phyloP scores from a whole-genome alignment of 305 asterid genomes.

The Fraxinus ornus region DNA sequence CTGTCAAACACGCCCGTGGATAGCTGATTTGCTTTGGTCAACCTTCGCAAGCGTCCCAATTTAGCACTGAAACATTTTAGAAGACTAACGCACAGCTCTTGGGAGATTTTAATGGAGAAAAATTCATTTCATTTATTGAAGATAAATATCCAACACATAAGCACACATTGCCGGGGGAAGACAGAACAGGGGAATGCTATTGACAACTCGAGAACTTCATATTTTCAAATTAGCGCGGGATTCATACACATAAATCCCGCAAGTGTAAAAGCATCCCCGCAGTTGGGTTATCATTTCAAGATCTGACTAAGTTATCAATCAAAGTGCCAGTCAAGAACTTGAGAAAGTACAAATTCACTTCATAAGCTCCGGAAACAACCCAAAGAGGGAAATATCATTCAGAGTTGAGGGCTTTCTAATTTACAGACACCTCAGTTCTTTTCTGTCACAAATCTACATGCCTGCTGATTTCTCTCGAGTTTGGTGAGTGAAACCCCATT shows the following conservation, averaged over 20 bases:
- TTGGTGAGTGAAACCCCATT: conserved; percentile 20
- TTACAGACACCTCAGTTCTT: conserved; percentile 23
- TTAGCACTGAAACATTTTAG: background rate
- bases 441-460: conserved; percentile 14
- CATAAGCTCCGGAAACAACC: conserved; percentile 15
- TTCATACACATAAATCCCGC: conserved; percentile 4
- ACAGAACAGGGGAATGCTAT: background rate
- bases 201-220: conserved; percentile 10
- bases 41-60: no score
- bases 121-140: background rate
- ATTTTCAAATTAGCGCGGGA: conserved; percentile 7
- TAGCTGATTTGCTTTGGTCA: no score
- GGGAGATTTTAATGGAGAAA: background rate
- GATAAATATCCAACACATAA: background rate
- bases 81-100: background rate
- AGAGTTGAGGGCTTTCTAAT: conserved; percentile 23
- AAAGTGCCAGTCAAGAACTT: conserved; percentile 12
- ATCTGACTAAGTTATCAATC: conserved; percentile 14
- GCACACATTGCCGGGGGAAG: background rate
- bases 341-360: conserved; percentile 29
- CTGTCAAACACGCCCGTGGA: no score
- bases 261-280: background rate
- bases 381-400: background rate
- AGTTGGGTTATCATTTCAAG: conserved; percentile 14
- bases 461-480: conserved; percentile 1